Base-by-base conservation (phyloP, 164 flowering plant species). In the Piper betle region DNA sequence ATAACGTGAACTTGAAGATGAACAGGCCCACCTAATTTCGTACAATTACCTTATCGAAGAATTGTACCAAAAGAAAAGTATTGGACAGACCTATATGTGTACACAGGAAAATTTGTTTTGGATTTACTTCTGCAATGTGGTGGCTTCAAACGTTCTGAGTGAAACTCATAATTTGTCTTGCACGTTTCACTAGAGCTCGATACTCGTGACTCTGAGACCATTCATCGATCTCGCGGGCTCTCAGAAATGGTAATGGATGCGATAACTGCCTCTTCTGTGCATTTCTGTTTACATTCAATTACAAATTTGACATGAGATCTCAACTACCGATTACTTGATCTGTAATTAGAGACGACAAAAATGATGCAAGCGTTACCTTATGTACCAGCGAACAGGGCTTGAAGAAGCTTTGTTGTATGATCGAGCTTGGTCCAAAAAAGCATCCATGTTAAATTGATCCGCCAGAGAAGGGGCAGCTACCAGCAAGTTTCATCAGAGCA, bases 361-460 rank as follows among this genome's bases (percentile, higher is more conserved):
- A 58, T 16, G 10, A 8, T 15, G 18, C 41, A 58, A 38, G 4
- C 39, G 9, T 5, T 59, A 89, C 98, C 97, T 87, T 68, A 93
- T 80, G 69, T 87, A 93, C 97, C 97, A 87, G 57, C 98, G 97
- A 1, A 84, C 48, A 57, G 96, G 94, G 72, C 90, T 93, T 52
- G 98, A 83, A 73, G 98, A 77, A 73, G 97, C 98, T 74, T 81
- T 86, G 60, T 93, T 97, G 75, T 93, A 93, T 39, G 97, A 89
- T 37, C 97, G 94, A 74, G 97, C 96, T 84, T 93, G 98, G 77
- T 93, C 98, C 77, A 93, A 70, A 68, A 93, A 93, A 6, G 98
- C 98, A 72, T 93, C 98, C 63, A 89, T 94, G 63, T 89, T 93
- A 61, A 93, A 77, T 73, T 93, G 96, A 76, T 93, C 94, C 42